Percentiles rank a stretch among this genome's conserved stretches.
These are phyloP conservation scores for Dimocarpus longan DNA, from an alignment of 345 rosid genomes.

Conservation along the genomic window DNA sequence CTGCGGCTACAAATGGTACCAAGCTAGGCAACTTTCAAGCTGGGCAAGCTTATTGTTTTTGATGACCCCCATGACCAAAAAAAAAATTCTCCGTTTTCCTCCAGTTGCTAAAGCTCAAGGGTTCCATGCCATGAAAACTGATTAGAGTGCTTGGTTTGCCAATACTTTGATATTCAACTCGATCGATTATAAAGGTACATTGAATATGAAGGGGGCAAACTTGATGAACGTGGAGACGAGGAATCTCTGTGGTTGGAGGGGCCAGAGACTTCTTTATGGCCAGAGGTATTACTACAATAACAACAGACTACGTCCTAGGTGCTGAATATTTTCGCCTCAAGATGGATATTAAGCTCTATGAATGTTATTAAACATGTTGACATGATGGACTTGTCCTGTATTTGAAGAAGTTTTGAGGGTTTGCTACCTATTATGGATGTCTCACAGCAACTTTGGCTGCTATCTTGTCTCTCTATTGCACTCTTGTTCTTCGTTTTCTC, in stretches of 20 bases:
- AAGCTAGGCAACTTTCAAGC: conserved; percentile 40
- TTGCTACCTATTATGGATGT: too few species aligned
- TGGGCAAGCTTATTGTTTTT: conserved; percentile 52
- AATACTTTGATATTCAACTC: conserved; percentile 67
- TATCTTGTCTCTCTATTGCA: too few species aligned
- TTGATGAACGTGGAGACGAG: conserved; percentile 61
- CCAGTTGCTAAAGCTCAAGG: conserved; percentile 65
- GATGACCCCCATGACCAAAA: conserved; percentile 62
- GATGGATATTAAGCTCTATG: conserved; percentile 51
- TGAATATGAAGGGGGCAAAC: conserved; percentile 66
- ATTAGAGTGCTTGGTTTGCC: conserved; percentile 54
- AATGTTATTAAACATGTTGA: conserved; percentile 32
- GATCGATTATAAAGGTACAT: conserved; percentile 55
- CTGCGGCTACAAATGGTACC: conserved; percentile 32
- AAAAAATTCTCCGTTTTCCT: conserved; percentile 41
- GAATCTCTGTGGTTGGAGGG: conserved; percentile 71
- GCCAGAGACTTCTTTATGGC: conserved; percentile 85
- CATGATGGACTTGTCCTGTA: too few species aligned
- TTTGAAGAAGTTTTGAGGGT: too few species aligned
- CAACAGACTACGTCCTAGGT: conserved; percentile 50
- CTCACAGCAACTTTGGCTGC: too few species aligned
- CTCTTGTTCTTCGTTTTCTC: too few species aligned
- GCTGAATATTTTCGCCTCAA: conserved; percentile 63
- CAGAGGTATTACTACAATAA: conserved; percentile 63
- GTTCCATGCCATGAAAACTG: conserved; percentile 53